Evolutionary conservation across 176 grass and related monocot genomes (phyloP).

Genomic region (Aegilops speltoides): DNA sequence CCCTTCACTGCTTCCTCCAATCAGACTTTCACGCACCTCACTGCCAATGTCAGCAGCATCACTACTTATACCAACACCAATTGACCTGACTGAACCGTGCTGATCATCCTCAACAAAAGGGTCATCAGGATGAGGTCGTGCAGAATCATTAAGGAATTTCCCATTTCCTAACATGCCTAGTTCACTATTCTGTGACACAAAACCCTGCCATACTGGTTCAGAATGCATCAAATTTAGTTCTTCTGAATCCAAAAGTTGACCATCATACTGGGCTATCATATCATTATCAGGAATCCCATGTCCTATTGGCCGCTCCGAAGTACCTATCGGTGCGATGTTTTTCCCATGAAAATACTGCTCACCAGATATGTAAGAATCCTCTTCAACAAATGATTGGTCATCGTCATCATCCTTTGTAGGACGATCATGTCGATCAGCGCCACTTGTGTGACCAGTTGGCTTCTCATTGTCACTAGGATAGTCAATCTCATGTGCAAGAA

Average conservation of each 20-base stretch:
- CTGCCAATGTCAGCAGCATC: slow-evolving; percentile 97
- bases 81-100: slow-evolving; percentile 93
- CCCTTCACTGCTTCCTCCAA: slow-evolving; percentile 97
- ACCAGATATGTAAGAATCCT: slow-evolving; percentile 92
- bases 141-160: slow-evolving; percentile 52
- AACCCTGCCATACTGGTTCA: slow-evolving; percentile 96
- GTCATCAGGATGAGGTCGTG: slow-evolving; percentile 56
- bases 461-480: slow-evolving; percentile 99
- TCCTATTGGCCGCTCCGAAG: slow-evolving; percentile 35
- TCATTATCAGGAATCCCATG: slow-evolving; percentile 64
- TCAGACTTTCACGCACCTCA: slow-evolving; percentile 93
- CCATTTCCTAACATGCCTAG: slow-evolving; percentile 84
- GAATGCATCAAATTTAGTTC: slow-evolving; percentile 97
- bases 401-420: slow-evolving; percentile 79
- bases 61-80: slow-evolving; percentile 92
- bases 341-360: slow-evolving; percentile 74
- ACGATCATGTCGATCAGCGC: slow-evolving; percentile 57
- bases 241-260: slow-evolving; percentile 83
- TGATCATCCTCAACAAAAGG: slow-evolving; percentile 98
- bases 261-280: slow-evolving; percentile 86
- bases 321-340: slow-evolving; percentile 52
- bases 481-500: slow-evolving; percentile 96
- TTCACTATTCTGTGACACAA: slow-evolving; percentile 88
- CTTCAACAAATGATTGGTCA: slow-evolving; percentile 86
- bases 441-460: slow-evolving; percentile 50